phyloP scores from a whole-genome alignment of 768 basidiomycete species.

The Russula ochroleuca region DNA sequence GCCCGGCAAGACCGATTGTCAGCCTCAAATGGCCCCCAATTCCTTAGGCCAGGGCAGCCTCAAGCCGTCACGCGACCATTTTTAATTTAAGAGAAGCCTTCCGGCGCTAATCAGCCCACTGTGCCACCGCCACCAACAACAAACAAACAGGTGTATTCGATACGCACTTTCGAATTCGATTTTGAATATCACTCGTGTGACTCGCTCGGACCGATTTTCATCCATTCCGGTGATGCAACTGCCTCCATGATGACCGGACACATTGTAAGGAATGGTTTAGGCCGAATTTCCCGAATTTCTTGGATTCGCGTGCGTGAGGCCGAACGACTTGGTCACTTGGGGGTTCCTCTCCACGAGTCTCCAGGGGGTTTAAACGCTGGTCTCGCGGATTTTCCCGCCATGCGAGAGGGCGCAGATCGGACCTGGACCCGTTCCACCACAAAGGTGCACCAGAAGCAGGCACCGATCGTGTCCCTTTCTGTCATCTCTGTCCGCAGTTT shows the following conservation, averaged over 20 bases:
- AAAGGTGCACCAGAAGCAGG: background rate
- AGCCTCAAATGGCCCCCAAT: background rate
- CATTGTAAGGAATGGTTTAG: background rate
- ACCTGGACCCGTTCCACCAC: background rate
- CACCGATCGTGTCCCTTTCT: background rate
- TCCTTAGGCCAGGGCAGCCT: background rate
- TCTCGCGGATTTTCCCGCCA: background rate
- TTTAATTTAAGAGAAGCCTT: background rate
- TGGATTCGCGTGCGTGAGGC: background rate
- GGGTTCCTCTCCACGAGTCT: too few species aligned
- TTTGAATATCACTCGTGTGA: background rate
- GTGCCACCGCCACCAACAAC: background rate
- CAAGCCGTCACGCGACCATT: background rate
- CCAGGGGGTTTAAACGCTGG: background rate
- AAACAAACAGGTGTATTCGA: background rate
- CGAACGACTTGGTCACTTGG: too few species aligned
- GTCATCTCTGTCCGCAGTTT: background rate
- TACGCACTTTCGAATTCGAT: background rate
- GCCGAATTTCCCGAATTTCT: background rate
- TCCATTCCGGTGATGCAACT: background rate
- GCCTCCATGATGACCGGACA: background rate
- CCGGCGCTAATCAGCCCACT: background rate
- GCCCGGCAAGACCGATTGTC: background rate
- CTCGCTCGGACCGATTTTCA: background rate
- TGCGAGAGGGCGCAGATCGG: background rate